Conservation (phyloP, 331 rosid species). For the Stylosanthes scabra region DNA sequence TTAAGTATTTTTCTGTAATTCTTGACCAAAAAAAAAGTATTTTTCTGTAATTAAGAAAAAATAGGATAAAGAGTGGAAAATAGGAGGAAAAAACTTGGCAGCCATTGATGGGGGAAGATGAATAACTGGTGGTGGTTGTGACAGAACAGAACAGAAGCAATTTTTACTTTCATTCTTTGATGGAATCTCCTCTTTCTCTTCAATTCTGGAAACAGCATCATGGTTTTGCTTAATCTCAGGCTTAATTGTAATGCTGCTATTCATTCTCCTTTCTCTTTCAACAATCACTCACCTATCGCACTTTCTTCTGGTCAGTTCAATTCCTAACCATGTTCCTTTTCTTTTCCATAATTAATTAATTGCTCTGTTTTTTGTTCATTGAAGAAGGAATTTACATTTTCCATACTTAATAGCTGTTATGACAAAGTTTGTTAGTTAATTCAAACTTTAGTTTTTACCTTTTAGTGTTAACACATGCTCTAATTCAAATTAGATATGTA, state of each 20-base stretch:
- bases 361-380: no score
- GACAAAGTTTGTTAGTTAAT: no score
- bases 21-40: no score
- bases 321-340: no score
- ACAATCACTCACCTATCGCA: slow-evolving; percentile 45
- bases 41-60: no score
- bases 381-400: no score
- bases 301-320: slow-evolving; percentile 63
- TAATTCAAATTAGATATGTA: not conserved
- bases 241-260: slow-evolving; percentile 46
- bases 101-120: slow-evolving; percentile 47
- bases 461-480: not conserved
- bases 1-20: no score
- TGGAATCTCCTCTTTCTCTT: slow-evolving; percentile 46
- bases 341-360: not conserved
- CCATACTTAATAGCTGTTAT: no score
- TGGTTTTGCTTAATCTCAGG: slow-evolving; percentile 73
- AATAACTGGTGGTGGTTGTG: slow-evolving; percentile 72
- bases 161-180: slow-evolving; percentile 38
- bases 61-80: not conserved
- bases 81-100: not conserved
- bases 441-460: no score
- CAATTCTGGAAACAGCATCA: slow-evolving; percentile 37
- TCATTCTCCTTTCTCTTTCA: slow-evolving; percentile 57
- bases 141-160: slow-evolving; percentile 19